Percentiles rank a stretch among this genome's conserved stretches.
Evolutionary conservation across 2,329 filamentous ascomycete species (phyloP).

Genomic region (Colletotrichum navitas): DNA sequence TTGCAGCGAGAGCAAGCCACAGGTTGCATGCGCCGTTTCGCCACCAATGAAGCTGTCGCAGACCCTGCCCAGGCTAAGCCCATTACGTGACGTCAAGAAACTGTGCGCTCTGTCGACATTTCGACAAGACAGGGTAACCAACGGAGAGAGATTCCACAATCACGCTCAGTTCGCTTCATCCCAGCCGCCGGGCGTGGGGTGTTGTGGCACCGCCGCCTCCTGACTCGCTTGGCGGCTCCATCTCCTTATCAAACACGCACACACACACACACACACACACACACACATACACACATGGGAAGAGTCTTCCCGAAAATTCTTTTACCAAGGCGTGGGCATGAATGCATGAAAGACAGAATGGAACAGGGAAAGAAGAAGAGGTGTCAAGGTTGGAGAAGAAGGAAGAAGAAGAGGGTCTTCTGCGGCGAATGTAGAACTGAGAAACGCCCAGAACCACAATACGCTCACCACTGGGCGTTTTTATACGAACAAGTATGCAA

Average conservation of each 20-base stretch:
- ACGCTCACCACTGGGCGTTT: neutral
- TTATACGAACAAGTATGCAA: slow-evolving; percentile 38
- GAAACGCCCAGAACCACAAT: slow-evolving; percentile 12
- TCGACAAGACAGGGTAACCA: slow-evolving; percentile 6
- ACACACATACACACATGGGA: neutral
- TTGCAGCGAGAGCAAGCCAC: slow-evolving; percentile 1
- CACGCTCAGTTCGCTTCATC: slow-evolving; percentile 28
- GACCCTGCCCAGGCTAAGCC: slow-evolving; percentile 20
- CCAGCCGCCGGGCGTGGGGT: slow-evolving; percentile 1
- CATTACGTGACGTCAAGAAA: slow-evolving; percentile 39
- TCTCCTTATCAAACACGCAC: slow-evolving; percentile 28
- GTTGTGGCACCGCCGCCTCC: slow-evolving; percentile 32
- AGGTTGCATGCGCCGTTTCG: slow-evolving; percentile 10
- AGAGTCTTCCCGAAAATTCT: slow-evolving; percentile 40
- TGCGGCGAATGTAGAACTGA: neutral
- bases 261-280: neutral
- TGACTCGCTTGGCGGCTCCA: slow-evolving; percentile 34
- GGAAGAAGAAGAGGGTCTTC: slow-evolving; percentile 23
- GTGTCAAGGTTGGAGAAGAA: neutral
- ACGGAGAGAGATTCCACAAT: slow-evolving; percentile 7
- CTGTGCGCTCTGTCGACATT: slow-evolving; percentile 10
- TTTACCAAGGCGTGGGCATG: slow-evolving; percentile 10
- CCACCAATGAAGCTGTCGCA: neutral
- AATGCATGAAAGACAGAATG: slow-evolving; percentile 12
- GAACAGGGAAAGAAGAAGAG: neutral